Evolutionary conservation across 2,329 filamentous ascomycete genomes (phyloP), one percentile per base, ranked within the genome.

Genomic region (Reticulascus tulasneorum): DNA sequence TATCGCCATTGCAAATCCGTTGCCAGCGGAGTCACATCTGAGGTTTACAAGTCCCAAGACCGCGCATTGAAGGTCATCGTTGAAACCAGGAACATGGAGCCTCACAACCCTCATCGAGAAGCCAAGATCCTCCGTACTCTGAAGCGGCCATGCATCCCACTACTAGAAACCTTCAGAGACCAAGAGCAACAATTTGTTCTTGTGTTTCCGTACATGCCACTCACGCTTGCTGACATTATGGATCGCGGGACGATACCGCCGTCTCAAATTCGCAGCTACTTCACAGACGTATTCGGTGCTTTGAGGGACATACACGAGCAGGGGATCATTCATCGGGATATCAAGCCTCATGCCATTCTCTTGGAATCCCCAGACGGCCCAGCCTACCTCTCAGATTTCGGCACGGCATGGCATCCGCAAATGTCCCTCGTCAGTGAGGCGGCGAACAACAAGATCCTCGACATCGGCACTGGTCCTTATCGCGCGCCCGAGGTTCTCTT

Each of bases 401-500:
- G 93, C 33, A 94, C 93, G 24, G 79, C 90, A 8, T 96, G 89
- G 89, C 79, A 83, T 47, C 76, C 83, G 4, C 59, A 70, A 9
- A 51, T 75, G 40, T 71, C 77, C 6, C 61, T 68, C 16, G 62
- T 64, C 4, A 73, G 76, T 11, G 93, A 98, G 55, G 68, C 78
- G 2, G 53, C 67, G 8, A 57, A 77, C 35, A 52, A 70, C 36
- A 97, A 97, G 61, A 84, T 95, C 34, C 82, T 93, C 7, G 94
- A 98, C 56, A 86, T 98, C 18, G 93, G 93, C 23, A 97, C 91
- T 2, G 91, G 90, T 0, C 79, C 85, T 31, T 98, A 98, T 62
- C 80, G 94, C 15, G 77, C 91, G 0, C 93, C 93, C 0, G 94
- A 98, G 54, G 76, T 90, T 1, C 70, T 98, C 7, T 97, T 98